Evolutionary conservation across 2,329 filamentous ascomycete genomes (phyloP), one percentile per base, ranked within the genome.

Genomic region (Colletotrichum somersetense): DNA sequence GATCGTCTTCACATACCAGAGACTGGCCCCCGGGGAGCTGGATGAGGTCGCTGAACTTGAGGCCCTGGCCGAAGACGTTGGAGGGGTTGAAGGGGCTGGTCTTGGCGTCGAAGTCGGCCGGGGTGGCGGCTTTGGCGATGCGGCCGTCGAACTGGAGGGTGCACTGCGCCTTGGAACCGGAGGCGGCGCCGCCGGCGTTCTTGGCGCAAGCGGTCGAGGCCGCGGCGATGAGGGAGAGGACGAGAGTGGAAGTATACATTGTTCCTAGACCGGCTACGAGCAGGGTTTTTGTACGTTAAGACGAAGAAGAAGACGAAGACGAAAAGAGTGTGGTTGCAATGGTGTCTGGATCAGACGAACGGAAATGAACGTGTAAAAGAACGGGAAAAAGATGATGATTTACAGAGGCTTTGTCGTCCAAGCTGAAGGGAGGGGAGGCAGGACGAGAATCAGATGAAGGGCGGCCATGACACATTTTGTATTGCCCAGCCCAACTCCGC

Each of bases 41-140:
- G 40, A 90, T 78, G 46, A 88, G 83, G 65, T 86, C 75, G 67
- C 84, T 85, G 82, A 86, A 88, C 7, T 81, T 85, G 30, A 89
- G 79, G 74, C 85, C 84, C 74, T 85, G 81, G 57, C 88, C 88
- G 75, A 88, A 84, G 65, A 89, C 86, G 75, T 83, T 88, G 69
- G 79, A 79, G 0, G 88, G 82, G 80, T 85, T 87, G 80, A 85
- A 91, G 38, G 86, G 79, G 70, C 81, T 83, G 61, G 78, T 78
- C 6, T 75, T 76, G 75, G 85, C 84, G 75, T 86, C 85, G 67
- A 88, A 87, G 10, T 81, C 77, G 61, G 80, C 77, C 16, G 80
- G 74, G 6, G 78, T 78, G 44, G 83, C 81, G 48, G 78, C 79
- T 8, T 77, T 73, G 1, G 85, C 81, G 1, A 87, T 76, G 20